Conservation (phyloP, 768 basidiomycete species). For the Hypholoma fasciculare region DNA sequence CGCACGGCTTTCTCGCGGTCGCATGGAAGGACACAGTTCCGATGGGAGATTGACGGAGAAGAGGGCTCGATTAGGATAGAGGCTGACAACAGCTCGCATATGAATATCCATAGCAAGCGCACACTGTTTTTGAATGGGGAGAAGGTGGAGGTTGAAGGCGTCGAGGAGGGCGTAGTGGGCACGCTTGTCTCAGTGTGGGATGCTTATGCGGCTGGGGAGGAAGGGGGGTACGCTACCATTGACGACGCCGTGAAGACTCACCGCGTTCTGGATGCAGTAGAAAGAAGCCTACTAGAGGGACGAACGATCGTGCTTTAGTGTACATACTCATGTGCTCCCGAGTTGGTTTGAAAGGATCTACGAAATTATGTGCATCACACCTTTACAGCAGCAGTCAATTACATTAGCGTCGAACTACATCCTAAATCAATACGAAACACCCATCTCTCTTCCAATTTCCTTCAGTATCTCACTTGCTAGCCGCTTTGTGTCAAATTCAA, state of each 20-base stretch:
- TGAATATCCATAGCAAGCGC: background rate
- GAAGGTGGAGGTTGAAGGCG: background rate
- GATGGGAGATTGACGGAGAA: constrained; percentile 37
- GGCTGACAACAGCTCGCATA: background rate
- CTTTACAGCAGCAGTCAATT: background rate
- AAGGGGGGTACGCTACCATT: constrained; percentile 14
- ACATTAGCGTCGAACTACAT: constrained; percentile 2
- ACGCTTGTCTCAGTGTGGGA: background rate
- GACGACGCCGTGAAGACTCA: constrained; percentile 21
- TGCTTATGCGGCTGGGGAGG: background rate
- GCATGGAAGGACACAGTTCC: constrained; percentile 23
- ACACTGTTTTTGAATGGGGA: background rate
- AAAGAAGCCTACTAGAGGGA: constrained; percentile 8
- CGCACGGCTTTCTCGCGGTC: constrained; percentile 20
- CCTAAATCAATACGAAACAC: constrained; percentile 29
- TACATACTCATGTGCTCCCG: too few species aligned
- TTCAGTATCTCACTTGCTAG: constrained; percentile 69
- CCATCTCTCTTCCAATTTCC: constrained; percentile 76
- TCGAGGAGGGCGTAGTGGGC: background rate
- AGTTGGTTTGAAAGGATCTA: background rate
- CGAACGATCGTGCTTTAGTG: background rate
- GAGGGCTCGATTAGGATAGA: constrained; percentile 21
- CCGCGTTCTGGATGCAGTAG: constrained; percentile 14
- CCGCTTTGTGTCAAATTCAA: constrained; percentile 63
- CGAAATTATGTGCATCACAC: background rate